Conservation (phyloP, 169 alveolate genomes). For the Eimeria falciformis region DNA sequence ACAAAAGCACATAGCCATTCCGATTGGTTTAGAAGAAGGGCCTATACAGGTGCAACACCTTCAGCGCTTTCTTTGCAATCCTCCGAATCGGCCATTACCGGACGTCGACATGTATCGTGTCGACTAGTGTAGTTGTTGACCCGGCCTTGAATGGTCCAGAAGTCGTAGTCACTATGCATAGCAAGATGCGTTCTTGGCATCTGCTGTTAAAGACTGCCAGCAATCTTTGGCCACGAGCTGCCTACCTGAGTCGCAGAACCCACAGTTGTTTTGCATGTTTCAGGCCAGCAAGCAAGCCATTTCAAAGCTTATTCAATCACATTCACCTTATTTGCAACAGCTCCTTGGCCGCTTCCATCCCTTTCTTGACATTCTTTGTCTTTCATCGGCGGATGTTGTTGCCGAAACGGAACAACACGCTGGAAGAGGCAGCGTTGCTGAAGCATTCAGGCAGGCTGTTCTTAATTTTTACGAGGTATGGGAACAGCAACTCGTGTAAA, state of each 20-base stretch:
- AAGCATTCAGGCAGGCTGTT: constrained; percentile 54
- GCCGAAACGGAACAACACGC: constrained; percentile 64
- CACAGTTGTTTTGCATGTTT: background rate
- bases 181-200: no score
- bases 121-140: no score
- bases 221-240: no score
- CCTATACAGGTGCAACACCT: constrained; percentile 81
- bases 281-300: constrained; percentile 56
- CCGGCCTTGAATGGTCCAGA: no score
- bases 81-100: no score
- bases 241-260: no score
- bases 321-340: constrained; percentile 20
- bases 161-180: no score
- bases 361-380: constrained; percentile 51
- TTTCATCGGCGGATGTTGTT: constrained; percentile 48
- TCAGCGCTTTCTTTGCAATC: background rate
- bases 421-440: constrained; percentile 49
- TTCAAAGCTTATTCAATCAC: constrained; percentile 49
- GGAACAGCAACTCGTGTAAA: no score
- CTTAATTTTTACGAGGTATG: constrained; percentile 37
- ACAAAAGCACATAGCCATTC: constrained; percentile 89
- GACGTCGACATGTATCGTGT: no score
- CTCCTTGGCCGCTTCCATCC: constrained; percentile 50
- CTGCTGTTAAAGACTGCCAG: no score
- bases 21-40: constrained; percentile 87